Conservation (phyloP, 2,329 filamentous ascomycete genomes). For the Didymella keratinophila region DNA sequence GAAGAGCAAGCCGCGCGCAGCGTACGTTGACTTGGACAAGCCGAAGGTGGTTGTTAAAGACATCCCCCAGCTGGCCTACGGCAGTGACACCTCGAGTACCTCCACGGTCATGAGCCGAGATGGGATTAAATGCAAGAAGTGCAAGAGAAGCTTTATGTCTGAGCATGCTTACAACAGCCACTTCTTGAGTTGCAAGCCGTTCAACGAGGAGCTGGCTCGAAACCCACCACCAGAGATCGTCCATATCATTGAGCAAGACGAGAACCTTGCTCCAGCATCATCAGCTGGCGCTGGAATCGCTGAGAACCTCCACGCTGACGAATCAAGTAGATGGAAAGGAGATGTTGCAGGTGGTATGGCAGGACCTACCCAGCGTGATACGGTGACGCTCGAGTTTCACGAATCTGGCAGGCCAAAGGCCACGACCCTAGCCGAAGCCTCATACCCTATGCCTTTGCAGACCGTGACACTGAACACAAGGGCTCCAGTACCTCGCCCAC, state of each 20-base stretch:
- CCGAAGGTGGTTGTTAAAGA: conserved; percentile 7
- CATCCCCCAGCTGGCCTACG: conserved; percentile 9
- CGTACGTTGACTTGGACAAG: conserved; percentile 25
- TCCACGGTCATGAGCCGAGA: conserved; percentile 18
- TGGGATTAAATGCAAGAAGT: conserved; percentile 27
- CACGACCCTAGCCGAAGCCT: not conserved
- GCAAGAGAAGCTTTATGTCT: conserved; percentile 33
- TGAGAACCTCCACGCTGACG: too few species aligned
- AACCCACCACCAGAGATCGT: not conserved
- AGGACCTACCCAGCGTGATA: not conserved
- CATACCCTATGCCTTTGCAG: not conserved
- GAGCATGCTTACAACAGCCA: conserved; percentile 28
- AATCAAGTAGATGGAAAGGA: too few species aligned
- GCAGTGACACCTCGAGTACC: conserved; percentile 11
- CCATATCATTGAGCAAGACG: not conserved
- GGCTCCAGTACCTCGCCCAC: conserved; percentile 1
- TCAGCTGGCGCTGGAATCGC: too few species aligned
- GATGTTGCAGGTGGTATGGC: too few species aligned
- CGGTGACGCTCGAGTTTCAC: not conserved
- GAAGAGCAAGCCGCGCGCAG: conserved; percentile 6
- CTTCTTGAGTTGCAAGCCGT: conserved; percentile 30
- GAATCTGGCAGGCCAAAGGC: not conserved
- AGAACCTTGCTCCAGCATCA: not conserved
- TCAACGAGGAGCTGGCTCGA: not conserved
- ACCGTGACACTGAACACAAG: not conserved